phyloP scores from a whole-genome alignment of 495 filamentous ascomycete species.

The Aspergillus bridgeri region DNA sequence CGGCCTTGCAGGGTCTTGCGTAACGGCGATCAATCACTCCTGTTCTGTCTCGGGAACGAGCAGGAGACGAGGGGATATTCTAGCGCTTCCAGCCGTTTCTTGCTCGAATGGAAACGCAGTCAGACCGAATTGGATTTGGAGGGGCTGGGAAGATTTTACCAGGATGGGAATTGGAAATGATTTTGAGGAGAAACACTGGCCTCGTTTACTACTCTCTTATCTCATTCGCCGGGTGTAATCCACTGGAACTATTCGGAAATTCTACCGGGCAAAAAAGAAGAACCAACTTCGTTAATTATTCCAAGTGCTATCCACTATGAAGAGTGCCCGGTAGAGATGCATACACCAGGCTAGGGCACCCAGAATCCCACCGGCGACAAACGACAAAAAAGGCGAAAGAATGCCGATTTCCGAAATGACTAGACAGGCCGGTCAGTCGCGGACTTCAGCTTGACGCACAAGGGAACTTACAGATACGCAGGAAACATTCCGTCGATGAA shows the following conservation, averaged over 20 bases:
- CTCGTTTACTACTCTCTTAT: no score
- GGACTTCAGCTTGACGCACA: not conserved
- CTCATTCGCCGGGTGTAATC: no score
- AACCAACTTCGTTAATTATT: no score
- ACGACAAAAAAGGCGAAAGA: not conserved
- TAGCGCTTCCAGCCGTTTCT: not conserved
- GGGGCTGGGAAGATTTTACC: not conserved
- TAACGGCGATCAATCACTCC: not conserved
- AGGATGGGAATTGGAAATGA: no score
- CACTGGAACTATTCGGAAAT: no score
- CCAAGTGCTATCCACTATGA: not conserved
- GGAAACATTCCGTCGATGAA: no score
- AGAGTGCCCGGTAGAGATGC: not conserved
- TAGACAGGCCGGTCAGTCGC: not conserved
- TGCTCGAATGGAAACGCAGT: not conserved
- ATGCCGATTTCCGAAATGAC: not conserved
- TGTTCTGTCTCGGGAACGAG: not conserved
- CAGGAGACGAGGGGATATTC: not conserved
- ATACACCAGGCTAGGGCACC: not conserved
- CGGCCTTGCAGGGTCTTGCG: not conserved
- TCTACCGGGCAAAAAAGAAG: no score
- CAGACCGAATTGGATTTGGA: no score
- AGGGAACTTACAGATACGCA: not conserved
- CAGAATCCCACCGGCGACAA: not conserved
- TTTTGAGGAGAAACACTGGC: no score